These are phyloP conservation scores for Prinsepia uniflora DNA, from an alignment of 306 rosid species.

Conservation along the genomic window DNA sequence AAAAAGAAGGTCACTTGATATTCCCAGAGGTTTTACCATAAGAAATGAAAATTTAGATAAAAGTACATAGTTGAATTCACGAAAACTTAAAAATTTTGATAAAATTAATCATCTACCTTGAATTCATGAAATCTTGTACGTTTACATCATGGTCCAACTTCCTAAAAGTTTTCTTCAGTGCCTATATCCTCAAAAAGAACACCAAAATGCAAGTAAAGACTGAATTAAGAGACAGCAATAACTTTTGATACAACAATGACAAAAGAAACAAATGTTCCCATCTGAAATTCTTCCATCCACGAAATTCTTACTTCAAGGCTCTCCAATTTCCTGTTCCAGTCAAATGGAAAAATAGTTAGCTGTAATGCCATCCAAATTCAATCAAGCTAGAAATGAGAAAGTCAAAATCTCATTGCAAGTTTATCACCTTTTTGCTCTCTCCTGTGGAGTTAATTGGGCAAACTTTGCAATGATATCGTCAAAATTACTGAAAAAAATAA, in stretches of 20 bases:
- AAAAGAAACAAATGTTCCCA: conserved; percentile 3
- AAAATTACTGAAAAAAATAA: not conserved
- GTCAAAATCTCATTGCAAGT: not conserved
- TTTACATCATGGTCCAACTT: conserved; percentile 70
- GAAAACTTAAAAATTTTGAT: conserved; percentile 16
- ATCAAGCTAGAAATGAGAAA: conserved; percentile 15
- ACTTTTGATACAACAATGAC: conserved; percentile 6
- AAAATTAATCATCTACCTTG: conserved; percentile 41
- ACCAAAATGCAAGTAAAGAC: conserved; percentile 14
- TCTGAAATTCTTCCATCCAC: conserved; percentile 15
- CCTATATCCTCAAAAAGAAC: conserved; percentile 46
- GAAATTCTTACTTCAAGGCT: conserved; percentile 70
- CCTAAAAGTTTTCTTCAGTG: conserved; percentile 75
- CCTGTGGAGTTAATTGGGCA: conserved; percentile 67
- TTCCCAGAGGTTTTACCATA: conserved; percentile 13
- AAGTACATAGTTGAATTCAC: conserved; percentile 49
- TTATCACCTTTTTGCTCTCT: conserved; percentile 72
- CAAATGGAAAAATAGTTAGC: conserved; percentile 30
- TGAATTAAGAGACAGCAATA: not conserved
- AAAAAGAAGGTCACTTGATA: conserved; percentile 18
- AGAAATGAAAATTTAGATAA: conserved; percentile 22
- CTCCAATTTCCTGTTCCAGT: conserved; percentile 67
- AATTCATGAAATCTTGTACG: conserved; percentile 31
- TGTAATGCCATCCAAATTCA: conserved; percentile 16
- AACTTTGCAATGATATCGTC: conserved; percentile 51